Evolutionary conservation across 148 eudicot species (phyloP).

Genomic region (Vaccinium darrowii): DNA sequence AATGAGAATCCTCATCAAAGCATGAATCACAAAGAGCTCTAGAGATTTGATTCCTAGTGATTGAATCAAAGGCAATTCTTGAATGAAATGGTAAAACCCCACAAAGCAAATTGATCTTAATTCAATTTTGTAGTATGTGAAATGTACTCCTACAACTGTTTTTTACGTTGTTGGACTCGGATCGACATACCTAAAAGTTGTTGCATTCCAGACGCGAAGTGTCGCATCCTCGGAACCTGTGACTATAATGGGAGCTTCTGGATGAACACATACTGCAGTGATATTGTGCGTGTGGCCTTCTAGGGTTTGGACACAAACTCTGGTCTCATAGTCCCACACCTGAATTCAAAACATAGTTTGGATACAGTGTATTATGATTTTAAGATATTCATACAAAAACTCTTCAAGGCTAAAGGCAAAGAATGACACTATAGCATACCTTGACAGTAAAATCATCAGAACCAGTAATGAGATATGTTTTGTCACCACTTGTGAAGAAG

Average conservation of each 20-base stretch:
- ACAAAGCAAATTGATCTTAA: background rate
- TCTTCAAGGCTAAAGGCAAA: background rate
- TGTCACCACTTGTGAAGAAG: slow-evolving; percentile 52
- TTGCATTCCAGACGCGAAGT: slow-evolving; percentile 65
- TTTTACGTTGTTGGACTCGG: background rate
- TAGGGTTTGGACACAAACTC: slow-evolving; percentile 69
- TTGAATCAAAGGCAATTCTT: background rate
- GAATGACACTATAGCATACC: slow-evolving; percentile 24
- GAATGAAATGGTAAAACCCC: background rate
- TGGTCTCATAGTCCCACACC: slow-evolving; percentile 82
- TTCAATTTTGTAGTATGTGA: background rate
- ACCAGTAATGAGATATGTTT: slow-evolving; percentile 60
- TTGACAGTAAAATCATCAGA: slow-evolving; percentile 71
- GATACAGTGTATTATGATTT: background rate
- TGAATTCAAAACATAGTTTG: slow-evolving; percentile 15
- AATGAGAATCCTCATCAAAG: background rate
- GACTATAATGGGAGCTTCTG: slow-evolving; percentile 64
- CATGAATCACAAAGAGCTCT: background rate
- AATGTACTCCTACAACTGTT: background rate
- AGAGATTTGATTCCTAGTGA: background rate
- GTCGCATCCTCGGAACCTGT: slow-evolving; percentile 88
- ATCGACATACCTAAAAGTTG: slow-evolving; percentile 50
- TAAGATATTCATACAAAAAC: background rate
- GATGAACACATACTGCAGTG: slow-evolving; percentile 66
- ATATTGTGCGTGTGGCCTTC: slow-evolving; percentile 90